Percentiles rank a stretch among this genome's conserved stretches.
Evolutionary conservation across 352 stramenopile genomes (phyloP).

Genomic region (Elongisporangium prolatum): DNA sequence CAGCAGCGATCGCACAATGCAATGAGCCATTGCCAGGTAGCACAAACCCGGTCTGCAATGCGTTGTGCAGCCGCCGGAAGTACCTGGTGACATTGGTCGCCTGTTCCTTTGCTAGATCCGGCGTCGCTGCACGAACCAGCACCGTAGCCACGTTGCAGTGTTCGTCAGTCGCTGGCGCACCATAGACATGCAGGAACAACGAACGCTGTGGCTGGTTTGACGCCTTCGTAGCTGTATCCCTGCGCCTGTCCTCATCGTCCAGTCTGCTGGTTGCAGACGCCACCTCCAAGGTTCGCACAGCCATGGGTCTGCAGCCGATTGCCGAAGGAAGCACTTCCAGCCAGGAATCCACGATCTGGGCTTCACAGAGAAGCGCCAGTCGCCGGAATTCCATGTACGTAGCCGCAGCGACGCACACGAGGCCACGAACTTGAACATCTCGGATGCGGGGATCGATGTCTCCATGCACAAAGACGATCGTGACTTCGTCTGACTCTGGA

Average conservation of each 20-base stretch:
- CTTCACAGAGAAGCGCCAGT: conserved; percentile 5
- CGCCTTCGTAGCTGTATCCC: not conserved
- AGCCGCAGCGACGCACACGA: not conserved
- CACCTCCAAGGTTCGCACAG: conserved; percentile 5
- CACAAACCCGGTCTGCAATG: conserved; percentile 2
- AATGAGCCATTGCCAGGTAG: conserved; percentile 8
- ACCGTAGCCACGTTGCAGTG: conserved; percentile 3
- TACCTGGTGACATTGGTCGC: conserved; percentile 4
- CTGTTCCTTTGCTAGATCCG: not conserved
- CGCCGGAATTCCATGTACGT: conserved; percentile 4
- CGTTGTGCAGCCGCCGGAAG: conserved; percentile 2
- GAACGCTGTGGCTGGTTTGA: not conserved
- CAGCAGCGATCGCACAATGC: conserved; percentile 7
- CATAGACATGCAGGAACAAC: not conserved
- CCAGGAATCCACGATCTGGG: conserved; percentile 10
- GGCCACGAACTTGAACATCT: not conserved
- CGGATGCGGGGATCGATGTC: conserved; percentile 2
- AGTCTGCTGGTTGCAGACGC: not conserved
- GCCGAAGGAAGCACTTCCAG: conserved; percentile 3
- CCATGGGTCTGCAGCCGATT: not conserved
- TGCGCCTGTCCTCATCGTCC: not conserved
- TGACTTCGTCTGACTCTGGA: not conserved
- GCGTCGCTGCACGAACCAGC: conserved; percentile 4
- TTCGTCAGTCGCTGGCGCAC: not conserved
- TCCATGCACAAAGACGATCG: conserved; percentile 6